Evolutionary conservation across 345 rosid genomes (phyloP).

Genomic region (Anastatica hierochuntica): DNA sequence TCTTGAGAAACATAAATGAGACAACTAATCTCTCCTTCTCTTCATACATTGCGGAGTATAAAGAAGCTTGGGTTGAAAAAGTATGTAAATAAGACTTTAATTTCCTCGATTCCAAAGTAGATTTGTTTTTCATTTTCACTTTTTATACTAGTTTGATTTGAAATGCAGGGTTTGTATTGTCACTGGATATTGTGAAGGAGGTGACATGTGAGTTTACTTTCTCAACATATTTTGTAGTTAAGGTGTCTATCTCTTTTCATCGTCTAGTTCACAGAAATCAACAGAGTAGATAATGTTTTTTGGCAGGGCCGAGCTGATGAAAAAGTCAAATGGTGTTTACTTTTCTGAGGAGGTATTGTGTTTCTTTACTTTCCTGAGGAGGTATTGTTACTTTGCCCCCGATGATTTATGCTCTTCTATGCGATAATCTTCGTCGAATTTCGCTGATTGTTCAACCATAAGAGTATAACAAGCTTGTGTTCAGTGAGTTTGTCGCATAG

Average conservation of each 20-base stretch:
- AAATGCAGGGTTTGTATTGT: conserved; percentile 88
- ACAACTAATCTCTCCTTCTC: too few species aligned
- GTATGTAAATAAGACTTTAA: conserved; percentile 29
- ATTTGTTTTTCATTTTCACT: background rate
- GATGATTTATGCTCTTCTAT: too few species aligned
- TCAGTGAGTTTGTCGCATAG: too few species aligned
- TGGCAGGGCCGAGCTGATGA: conserved; percentile 98
- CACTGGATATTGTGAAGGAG: conserved; percentile 99
- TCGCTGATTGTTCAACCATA: too few species aligned
- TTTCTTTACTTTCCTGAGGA: too few species aligned
- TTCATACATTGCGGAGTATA: conserved; percentile 90
- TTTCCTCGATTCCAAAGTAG: too few species aligned
- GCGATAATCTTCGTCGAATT: too few species aligned
- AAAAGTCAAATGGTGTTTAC: conserved; percentile 73
- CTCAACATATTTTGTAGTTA: background rate
- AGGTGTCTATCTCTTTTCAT: background rate
- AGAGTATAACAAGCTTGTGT: too few species aligned
- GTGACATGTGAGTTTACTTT: conserved; percentile 80
- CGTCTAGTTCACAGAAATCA: conserved; percentile 9
- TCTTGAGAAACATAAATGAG: too few species aligned
- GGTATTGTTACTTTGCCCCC: too few species aligned
- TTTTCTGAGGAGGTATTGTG: conserved; percentile 72
- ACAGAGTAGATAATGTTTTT: conserved; percentile 3
- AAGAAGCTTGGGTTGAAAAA: conserved; percentile 99
- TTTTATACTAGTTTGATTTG: conserved; percentile 7